Evolutionary conservation across 1,284 basidiomycete species (phyloP), one percentile per base, ranked within the genome.

Genomic region (Puccinia triticina): DNA sequence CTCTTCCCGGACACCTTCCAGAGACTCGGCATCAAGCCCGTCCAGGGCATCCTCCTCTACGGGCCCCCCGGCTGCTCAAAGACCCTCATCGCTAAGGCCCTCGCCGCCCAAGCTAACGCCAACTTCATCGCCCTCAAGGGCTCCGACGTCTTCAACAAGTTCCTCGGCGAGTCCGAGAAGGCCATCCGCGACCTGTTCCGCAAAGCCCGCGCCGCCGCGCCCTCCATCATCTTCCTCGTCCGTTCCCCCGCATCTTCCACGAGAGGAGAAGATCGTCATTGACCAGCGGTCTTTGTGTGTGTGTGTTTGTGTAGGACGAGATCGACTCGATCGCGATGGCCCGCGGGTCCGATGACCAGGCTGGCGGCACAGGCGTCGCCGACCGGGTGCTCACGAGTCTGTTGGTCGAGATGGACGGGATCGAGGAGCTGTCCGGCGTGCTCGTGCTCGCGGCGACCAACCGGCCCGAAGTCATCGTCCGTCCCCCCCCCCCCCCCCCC

Each of bases 61-160:
- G 97, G 97, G 0, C 97, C 97, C 11, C 97, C 97, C 0, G 96
- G 97, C 12, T 99, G 97, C 86, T 95, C 93, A 86, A 99, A 99
- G 89, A 99, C 97, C 0, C 89, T 99, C 67, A 92, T 96, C 32
- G 97, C 95, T 0, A 92, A 95, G 79, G 96, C 97, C 0, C 92
- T 96, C 85, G 97, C 97, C 2, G 93, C 92, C 46, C 96, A 98
- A 87, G 95, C 94, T 84, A 95, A 95, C 0, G 91, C 98, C 84
- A 99, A 99, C 87, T 99, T 98, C 86, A 90, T 99, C 57, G 94
- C 96, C n/a, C 94, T 99, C 82, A 98, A 98, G 87, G 97, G 97
- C 0, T 95, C 96, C 0, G 97, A 99, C 90, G 94, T 93, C 0
- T 88, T 98, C 81, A 98, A 93, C 89, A 99, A 99, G 88, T 99